Evolutionary conservation across 768 basidiomycete species (phyloP), one percentile per base, ranked within the genome.

Genomic region (Boletus rubroflammeus): DNA sequence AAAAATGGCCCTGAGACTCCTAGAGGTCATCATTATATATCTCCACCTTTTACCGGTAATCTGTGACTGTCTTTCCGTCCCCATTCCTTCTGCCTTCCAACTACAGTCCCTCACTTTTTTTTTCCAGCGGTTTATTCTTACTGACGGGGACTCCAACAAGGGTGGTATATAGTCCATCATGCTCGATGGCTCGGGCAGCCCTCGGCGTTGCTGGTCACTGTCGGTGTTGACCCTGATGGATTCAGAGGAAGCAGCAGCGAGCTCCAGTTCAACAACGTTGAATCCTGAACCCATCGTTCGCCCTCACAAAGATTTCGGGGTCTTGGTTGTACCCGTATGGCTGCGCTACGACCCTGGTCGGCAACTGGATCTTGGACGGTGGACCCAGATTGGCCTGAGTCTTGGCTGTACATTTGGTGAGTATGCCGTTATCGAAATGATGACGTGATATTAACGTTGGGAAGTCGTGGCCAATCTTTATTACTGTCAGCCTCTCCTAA

Each of bases 401-500:
- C 53, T 77, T 10, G 72, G 75, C 9, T 76, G 78, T 40, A 80
- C 81, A 19, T 74, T 80, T 62, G 67, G 75, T 75, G 52, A 62
- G 75, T 28, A 38, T 58, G 47, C 55, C 39, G 40, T 53, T 10
- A 42, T 48, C 3, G 26, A 55, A 28, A 49, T 32, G 51, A 54
- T 51, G 28, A n/a, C 1, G 26, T 42, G 28, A 19, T n/a, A 9
- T 23, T 62, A 17, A 57, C 53, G 7, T 19, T 2, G 7, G 5
- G 14, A 48, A 70, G 70, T 60, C 43, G 82, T 82, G 28, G 79
- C 83, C 26, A 92, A 93, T 65, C 71, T 93, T 46, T 93, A 91
- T 65, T 93, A 92, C 56, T 87, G 84, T 57, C 88, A 90, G 70
- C 90, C 90, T 8, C 70, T 93, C 55, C 72, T 92, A 10, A 87